Percentiles rank a stretch among this genome's conserved stretches.
Evolutionary conservation across 495 filamentous ascomycete species (phyloP).

Genomic region (Lophiostoma macrostomum): DNA sequence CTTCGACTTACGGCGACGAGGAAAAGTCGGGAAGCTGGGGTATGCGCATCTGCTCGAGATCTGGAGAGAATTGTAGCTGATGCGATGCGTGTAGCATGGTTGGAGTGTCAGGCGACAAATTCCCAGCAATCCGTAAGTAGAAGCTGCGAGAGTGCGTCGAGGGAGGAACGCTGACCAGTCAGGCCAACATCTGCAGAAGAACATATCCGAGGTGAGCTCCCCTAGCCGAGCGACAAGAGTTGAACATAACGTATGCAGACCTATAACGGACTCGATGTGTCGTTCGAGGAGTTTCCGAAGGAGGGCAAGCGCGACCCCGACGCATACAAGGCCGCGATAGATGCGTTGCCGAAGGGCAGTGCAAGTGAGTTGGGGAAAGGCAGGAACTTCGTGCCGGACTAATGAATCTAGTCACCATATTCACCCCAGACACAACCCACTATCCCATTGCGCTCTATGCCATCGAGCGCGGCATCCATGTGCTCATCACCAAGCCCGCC

Average conservation of each 20-base stretch:
- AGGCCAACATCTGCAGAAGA: conserved; percentile 83
- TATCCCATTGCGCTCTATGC: conserved; percentile 94
- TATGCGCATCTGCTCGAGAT: no score
- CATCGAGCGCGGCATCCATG: conserved; percentile 80
- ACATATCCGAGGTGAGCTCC: conserved; percentile 80
- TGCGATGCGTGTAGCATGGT: no score
- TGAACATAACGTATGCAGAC: no score
- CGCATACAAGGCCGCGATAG: conserved; percentile 86
- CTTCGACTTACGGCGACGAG: conserved; percentile 83
- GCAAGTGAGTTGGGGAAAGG: conserved; percentile 47
- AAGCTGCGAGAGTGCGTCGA: neutral
- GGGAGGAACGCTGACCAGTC: conserved; percentile 7
- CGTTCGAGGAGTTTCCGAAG: conserved; percentile 76
- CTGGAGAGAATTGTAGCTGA: no score
- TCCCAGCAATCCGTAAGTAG: conserved; percentile 80
- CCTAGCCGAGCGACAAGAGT: no score
- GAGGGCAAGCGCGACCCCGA: conserved; percentile 70
- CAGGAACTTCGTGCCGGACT: neutral
- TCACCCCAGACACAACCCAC: conserved; percentile 92
- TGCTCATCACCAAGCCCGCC: conserved; percentile 93
- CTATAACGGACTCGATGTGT: conserved; percentile 83
- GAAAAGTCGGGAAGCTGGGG: conserved; percentile 80
- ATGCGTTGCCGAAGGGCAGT: conserved; percentile 74
- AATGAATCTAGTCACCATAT: conserved; percentile 66
- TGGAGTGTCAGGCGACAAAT: conserved; percentile 82